phyloP scores from a whole-genome alignment of 2,329 filamentous ascomycete species.

The Blastomyces gilchristii region DNA sequence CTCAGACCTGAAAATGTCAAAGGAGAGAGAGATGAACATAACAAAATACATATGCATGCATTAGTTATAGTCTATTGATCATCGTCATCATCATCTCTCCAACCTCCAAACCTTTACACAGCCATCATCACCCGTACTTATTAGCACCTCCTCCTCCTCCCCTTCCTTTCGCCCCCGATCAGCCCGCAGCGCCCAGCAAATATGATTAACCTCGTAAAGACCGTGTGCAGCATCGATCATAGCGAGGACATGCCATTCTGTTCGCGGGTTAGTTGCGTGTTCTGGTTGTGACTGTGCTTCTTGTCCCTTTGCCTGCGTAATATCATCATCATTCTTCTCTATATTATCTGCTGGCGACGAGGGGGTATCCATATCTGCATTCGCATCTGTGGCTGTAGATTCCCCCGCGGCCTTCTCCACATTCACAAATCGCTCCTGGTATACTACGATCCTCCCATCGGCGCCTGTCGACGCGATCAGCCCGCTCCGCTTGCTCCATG shows the following conservation, averaged over 20 bases:
- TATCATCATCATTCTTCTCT: conserved; percentile 1
- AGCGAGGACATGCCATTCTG: conserved; percentile 62
- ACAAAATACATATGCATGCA: too few species aligned
- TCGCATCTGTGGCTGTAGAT: background rate
- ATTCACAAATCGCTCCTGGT: conserved; percentile 47
- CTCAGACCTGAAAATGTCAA: background rate
- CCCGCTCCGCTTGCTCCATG: conserved; percentile 71
- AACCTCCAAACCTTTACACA: conserved; percentile 73
- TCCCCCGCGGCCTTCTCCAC: conserved; percentile 4
- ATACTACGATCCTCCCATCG: conserved; percentile 72
- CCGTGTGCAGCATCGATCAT: conserved; percentile 68
- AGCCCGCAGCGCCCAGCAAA: conserved; percentile 72
- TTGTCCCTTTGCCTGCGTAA: background rate
- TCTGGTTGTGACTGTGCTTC: background rate
- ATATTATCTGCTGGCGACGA: background rate
- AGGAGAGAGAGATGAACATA: background rate
- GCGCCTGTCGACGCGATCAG: conserved; percentile 80
- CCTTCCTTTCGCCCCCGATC: conserved; percentile 41
- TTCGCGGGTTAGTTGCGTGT: conserved; percentile 20
- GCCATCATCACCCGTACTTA: conserved; percentile 89
- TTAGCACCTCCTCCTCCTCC: conserved; percentile 63
- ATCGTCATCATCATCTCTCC: conserved; percentile 1
- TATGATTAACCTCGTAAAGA: conserved; percentile 88
- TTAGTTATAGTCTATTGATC: background rate
- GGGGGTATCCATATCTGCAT: background rate